A percentile compares a stretch with the other conserved stretches of the same genome.
Evolutionary conservation across 805 yeast species (phyloP).

Genomic region (Yarrowia hollandica): DNA sequence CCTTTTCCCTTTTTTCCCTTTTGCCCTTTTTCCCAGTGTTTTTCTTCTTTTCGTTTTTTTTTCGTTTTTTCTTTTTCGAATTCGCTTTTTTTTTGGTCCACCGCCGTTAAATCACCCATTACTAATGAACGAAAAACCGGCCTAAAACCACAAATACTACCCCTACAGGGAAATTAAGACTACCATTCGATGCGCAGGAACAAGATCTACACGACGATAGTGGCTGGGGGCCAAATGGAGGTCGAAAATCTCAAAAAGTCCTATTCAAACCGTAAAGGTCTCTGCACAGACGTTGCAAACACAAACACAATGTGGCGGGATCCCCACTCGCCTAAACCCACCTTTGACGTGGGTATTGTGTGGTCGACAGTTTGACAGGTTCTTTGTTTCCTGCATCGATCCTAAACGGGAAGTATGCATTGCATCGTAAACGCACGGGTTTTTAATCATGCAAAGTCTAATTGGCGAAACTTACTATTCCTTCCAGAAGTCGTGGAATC

Average conservation of each 20-base stretch:
- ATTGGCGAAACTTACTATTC: not conserved
- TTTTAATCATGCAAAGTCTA: not conserved
- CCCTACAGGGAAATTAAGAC: not conserved
- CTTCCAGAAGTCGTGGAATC: conserved; percentile 15
- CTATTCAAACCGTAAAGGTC: not conserved
- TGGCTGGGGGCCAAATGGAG: no score
- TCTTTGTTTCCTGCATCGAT: not conserved
- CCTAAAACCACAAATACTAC: not conserved
- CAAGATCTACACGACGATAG: no score
- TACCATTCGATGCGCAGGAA: not conserved
- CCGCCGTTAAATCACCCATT: no score
- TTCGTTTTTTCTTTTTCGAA: not conserved
- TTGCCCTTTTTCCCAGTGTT: no score
- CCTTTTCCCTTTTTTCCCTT: no score
- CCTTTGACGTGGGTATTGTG: not conserved
- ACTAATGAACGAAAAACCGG: no score
- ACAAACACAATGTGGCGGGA: not conserved
- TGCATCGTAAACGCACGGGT: not conserved
- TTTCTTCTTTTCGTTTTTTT: no score
- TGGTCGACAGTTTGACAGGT: conserved; percentile 3
- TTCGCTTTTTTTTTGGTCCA: no score
- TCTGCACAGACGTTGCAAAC: not conserved
- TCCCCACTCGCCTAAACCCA: conserved; percentile 11
- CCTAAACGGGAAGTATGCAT: conserved; percentile 22
- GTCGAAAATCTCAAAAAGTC: no score